Percentiles rank a stretch among this genome's conserved stretches.
Evolutionary conservation across 1,284 basidiomycete genomes (phyloP).

Genomic region (Lignosus rhinocerotis): DNA sequence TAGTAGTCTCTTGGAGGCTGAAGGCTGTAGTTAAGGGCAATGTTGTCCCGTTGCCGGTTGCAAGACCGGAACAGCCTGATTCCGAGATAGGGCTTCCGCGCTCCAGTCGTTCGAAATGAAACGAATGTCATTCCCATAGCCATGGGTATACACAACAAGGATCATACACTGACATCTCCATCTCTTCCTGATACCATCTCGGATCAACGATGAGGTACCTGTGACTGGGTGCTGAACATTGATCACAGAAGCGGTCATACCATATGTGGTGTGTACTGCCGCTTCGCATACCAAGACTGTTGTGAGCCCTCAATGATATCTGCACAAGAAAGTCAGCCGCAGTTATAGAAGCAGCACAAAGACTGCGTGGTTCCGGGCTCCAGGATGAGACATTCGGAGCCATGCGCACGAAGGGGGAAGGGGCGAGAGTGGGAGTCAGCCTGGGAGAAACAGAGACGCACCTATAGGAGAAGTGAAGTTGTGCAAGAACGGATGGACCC

Average conservation of each 20-base stretch:
- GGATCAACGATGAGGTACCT: background rate
- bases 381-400: too few species aligned
- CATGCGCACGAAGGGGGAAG: too few species aligned
- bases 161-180: background rate
- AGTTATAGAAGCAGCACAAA: background rate
- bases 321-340: background rate
- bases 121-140: background rate
- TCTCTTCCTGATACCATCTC: background rate
- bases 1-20: background rate
- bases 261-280: slow-evolving; percentile 4
- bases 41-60: too few species aligned
- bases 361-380: background rate
- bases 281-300: slow-evolving; percentile 21
- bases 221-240: background rate
- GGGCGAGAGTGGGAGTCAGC: too few species aligned
- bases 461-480: slow-evolving; percentile 34
- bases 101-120: background rate
- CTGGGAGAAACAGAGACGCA: slow-evolving; percentile 11
- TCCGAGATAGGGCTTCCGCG: too few species aligned
- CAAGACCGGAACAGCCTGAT: too few species aligned
- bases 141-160: background rate
- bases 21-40: too few species aligned
- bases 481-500: slow-evolving; percentile 32
- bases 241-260: background rate
- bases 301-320: slow-evolving; percentile 20